phyloP scores from a whole-genome alignment of 2,329 filamentous ascomycete species.

The Pseudonectria buxi region DNA sequence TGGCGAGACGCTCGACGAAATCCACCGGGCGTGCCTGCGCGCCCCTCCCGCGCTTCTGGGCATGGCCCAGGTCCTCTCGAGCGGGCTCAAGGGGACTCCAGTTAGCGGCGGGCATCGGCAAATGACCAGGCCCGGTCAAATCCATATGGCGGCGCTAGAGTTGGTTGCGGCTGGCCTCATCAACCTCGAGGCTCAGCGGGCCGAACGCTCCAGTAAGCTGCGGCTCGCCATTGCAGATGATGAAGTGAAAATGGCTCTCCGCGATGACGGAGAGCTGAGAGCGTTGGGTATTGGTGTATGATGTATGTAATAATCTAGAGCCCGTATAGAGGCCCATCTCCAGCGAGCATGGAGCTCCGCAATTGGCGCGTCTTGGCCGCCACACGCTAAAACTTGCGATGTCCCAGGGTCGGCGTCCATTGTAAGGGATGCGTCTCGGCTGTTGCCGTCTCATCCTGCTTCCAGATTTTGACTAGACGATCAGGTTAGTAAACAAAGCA shows the following conservation, averaged over 20 bases:
- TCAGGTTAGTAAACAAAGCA: slow-evolving; percentile 17
- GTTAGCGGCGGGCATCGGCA: slow-evolving; percentile 20
- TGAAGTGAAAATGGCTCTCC: slow-evolving; percentile 80
- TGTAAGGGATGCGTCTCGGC: slow-evolving; percentile 85
- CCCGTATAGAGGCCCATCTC: slow-evolving; percentile 4
- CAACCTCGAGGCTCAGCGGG: slow-evolving; percentile 70
- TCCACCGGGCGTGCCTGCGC: slow-evolving; percentile 33
- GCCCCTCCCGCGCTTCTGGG: slow-evolving; percentile 29
- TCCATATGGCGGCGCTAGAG: slow-evolving; percentile 71
- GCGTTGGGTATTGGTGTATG: slow-evolving; percentile 58
- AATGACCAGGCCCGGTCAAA: slow-evolving; percentile 28
- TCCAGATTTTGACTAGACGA: slow-evolving; percentile 80
- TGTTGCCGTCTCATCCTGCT: slow-evolving; percentile 83
- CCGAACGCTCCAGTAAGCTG: slow-evolving; percentile 82
- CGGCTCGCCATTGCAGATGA: slow-evolving; percentile 82
- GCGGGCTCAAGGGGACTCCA: slow-evolving; percentile 21
- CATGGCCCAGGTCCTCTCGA: slow-evolving; percentile 30
- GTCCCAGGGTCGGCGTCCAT: slow-evolving; percentile 77
- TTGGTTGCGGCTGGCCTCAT: slow-evolving; percentile 83
- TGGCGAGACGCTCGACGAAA: slow-evolving; percentile 81
- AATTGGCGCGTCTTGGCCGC: slow-evolving; percentile 3
- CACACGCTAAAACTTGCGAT: slow-evolving; percentile 60
- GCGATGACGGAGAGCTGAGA: slow-evolving; percentile 81
- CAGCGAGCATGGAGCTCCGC: slow-evolving; percentile 2
- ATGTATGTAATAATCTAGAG: slow-evolving; percentile 20